A percentile compares a stretch with the other conserved stretches of the same genome.
phyloP scores from a whole-genome alignment of 2,329 filamentous ascomycete species.

The Chrysoporthe puriensis region DNA sequence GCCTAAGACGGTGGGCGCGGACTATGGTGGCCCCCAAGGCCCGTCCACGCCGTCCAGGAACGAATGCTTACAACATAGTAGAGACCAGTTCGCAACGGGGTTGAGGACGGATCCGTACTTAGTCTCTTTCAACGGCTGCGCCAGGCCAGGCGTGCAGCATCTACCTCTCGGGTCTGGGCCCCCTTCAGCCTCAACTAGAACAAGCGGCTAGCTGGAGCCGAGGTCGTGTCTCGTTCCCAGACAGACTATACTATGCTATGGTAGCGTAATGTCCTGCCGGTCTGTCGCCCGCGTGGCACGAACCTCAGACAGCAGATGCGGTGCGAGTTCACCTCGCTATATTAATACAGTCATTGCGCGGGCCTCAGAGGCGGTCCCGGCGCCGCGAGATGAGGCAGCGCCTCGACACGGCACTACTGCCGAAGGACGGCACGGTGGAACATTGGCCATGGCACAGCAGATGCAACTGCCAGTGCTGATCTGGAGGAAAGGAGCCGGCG shows the following conservation, averaged over 20 bases:
- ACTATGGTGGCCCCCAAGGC: not conserved
- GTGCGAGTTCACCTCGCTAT: constrained; percentile 3
- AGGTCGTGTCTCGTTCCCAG: constrained; percentile 1
- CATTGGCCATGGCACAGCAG: not conserved
- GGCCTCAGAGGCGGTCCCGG: not conserved
- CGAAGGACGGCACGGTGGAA: not conserved
- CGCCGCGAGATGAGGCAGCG: not conserved
- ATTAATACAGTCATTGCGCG: not conserved
- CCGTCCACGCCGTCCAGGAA: not conserved
- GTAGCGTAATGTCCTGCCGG: not conserved
- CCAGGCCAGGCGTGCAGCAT: not conserved
- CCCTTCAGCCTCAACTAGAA: not conserved
- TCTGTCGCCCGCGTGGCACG: not conserved
- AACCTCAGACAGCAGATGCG: not conserved
- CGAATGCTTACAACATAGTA: not conserved
- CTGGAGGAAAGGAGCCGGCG: not conserved
- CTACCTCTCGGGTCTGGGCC: constrained; percentile 4
- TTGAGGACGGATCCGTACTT: too few species aligned
- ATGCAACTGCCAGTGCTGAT: not conserved
- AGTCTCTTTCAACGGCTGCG: not conserved
- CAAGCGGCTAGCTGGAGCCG: not conserved
- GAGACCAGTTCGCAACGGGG: too few species aligned
- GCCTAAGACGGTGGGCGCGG: constrained; percentile 11
- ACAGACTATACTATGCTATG: not conserved
- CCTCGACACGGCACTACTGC: constrained; percentile 2